Evolutionary conservation across 345 rosid species (phyloP).

Genomic region (Pugionium dolabratum): DNA sequence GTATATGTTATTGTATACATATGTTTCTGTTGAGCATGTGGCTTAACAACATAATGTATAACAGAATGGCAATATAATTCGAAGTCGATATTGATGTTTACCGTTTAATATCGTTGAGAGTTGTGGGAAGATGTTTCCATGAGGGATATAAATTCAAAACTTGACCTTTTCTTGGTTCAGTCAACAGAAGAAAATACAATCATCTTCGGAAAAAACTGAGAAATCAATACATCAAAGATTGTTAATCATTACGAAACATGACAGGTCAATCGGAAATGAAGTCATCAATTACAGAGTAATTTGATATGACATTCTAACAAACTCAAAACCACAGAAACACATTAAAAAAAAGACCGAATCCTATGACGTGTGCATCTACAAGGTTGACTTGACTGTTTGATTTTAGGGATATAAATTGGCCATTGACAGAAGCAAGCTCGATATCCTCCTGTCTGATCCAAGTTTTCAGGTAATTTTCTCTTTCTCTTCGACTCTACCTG

Average conservation of each 20-base stretch:
- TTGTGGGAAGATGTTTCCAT: background rate
- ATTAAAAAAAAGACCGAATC: conserved; percentile 11
- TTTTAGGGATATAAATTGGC: background rate
- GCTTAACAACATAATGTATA: conserved; percentile 25
- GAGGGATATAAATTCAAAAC: background rate
- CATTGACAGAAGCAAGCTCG: conserved; percentile 10
- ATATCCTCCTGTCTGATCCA: background rate
- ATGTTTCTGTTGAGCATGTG: conserved; percentile 1
- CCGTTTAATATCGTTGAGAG: background rate
- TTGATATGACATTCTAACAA: no score
- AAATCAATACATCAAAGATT: no score
- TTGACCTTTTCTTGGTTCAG: background rate
- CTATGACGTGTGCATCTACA: background rate
- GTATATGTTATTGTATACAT: conserved; percentile 1
- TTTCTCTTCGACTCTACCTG: background rate
- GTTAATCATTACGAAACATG: no score
- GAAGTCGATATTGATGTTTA: background rate
- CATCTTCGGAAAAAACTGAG: no score
- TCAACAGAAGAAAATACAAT: background rate
- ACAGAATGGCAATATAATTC: conserved; percentile 19
- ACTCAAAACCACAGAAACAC: background rate
- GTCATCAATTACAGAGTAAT: no score
- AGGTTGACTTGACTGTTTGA: conserved; percentile 6
- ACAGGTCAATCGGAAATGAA: no score
- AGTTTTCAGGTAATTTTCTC: conserved; percentile 5